Evolutionary conservation across 768 basidiomycete species (phyloP).

Genomic region (Myochromella boudieri): DNA sequence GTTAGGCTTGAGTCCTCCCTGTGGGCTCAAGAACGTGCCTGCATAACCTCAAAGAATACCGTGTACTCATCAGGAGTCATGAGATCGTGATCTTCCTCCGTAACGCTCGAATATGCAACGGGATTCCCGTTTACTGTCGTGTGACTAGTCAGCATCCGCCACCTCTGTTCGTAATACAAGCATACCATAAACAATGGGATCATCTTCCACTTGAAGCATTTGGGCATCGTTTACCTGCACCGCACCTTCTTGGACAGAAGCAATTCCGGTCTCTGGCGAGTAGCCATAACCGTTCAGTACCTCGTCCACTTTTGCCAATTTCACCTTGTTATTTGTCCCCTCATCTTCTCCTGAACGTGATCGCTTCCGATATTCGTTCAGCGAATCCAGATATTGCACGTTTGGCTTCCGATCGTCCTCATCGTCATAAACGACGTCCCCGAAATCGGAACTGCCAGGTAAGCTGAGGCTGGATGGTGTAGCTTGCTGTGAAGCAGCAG

Average conservation of each 20-base stretch:
- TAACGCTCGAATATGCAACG: constrained; percentile 76
- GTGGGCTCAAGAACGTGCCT: constrained; percentile 42
- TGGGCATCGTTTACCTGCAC: constrained; percentile 21
- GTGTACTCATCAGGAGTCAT: constrained; percentile 96
- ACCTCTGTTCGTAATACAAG: constrained; percentile 6
- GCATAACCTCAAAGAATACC: constrained; percentile 71
- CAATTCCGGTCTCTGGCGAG: constrained; percentile 21
- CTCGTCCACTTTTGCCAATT: constrained; percentile 42
- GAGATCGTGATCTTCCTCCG: constrained; percentile 87
- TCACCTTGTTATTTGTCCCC: constrained; percentile 34
- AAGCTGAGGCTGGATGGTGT: constrained; percentile 59
- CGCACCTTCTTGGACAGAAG: constrained; percentile 22
- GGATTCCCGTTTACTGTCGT: constrained; percentile 69
- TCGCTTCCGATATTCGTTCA: constrained; percentile 74
- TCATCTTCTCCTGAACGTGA: constrained; percentile 68
- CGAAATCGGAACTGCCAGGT: constrained; percentile 44
- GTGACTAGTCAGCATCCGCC: constrained; percentile 3
- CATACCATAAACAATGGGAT: constrained; percentile 71
- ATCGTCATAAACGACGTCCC: constrained; percentile 54
- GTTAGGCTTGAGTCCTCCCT: no score
- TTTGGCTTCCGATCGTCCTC: constrained; percentile 72
- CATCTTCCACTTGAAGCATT: constrained; percentile 35
- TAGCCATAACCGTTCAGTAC: constrained; percentile 23
- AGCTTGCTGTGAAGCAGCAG: constrained; percentile 53
- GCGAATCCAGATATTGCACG: constrained; percentile 63